phyloP scores from a whole-genome alignment of 352 stramenopile species.

The Elongisporangium prolatum region DNA sequence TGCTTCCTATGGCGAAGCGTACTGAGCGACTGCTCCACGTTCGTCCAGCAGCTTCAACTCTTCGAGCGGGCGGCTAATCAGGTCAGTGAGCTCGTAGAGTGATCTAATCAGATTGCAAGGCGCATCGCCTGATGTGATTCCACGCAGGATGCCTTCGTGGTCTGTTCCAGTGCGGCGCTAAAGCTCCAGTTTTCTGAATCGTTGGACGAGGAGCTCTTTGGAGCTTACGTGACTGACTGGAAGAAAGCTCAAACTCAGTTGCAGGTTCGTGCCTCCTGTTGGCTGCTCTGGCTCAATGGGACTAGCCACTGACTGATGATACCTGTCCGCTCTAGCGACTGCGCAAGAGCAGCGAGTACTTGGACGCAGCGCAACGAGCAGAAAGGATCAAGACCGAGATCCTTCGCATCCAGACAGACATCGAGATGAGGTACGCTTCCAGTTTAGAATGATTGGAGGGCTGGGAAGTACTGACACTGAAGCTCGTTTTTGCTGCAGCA shows the following conservation, averaged over 20 bases:
- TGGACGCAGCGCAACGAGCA: constrained; percentile 10
- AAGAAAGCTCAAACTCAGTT: constrained; percentile 17
- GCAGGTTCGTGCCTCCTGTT: constrained; percentile 14
- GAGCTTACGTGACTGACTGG: constrained; percentile 50
- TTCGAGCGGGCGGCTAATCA: constrained; percentile 52
- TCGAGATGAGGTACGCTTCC: constrained; percentile 13
- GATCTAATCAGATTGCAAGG: no score
- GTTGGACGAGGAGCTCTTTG: constrained; percentile 55
- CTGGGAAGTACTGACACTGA: no score
- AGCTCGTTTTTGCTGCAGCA: constrained; percentile 3
- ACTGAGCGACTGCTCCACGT: constrained; percentile 18
- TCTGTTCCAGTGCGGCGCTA: constrained; percentile 37
- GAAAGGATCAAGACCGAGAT: constrained; percentile 19
- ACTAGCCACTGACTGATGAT: no score
- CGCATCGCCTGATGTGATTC: no score
- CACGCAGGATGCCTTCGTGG: constrained; percentile 47
- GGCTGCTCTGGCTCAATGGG: background rate
- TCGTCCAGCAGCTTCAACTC: constrained; percentile 28
- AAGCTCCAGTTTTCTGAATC: constrained; percentile 54
- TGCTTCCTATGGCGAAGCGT: constrained; percentile 18
- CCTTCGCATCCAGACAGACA: constrained; percentile 9
- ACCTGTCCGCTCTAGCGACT: no score
- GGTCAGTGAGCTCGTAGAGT: no score
- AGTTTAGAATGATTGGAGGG: no score
- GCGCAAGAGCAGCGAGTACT: constrained; percentile 13